Evolutionary conservation across 2,329 filamentous ascomycete species (phyloP).

Genomic region (Berkeleyomyces rouxiae): DNA sequence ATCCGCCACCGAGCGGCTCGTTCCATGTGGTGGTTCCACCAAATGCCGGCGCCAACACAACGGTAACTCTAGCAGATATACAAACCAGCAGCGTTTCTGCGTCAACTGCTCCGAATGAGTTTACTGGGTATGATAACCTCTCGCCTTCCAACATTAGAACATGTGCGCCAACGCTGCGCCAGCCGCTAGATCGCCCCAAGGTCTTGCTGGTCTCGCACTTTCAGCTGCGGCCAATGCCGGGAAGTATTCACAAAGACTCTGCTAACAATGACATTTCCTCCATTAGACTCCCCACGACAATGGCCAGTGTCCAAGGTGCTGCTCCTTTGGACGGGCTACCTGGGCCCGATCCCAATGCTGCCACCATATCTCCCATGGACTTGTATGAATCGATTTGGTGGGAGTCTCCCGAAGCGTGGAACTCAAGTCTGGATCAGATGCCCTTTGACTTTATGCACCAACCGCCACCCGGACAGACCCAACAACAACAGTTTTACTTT

Average conservation of each 20-base stretch:
- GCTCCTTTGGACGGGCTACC: slow-evolving; percentile 29
- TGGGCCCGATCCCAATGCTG: slow-evolving; percentile 32
- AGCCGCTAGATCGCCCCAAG: neutral
- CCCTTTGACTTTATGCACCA: slow-evolving; percentile 46
- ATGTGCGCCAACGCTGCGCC: neutral
- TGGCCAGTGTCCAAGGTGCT: slow-evolving; percentile 10
- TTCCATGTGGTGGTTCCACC: neutral
- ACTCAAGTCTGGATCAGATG: slow-evolving; percentile 37
- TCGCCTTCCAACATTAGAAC: neutral
- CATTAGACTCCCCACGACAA: slow-evolving; percentile 10
- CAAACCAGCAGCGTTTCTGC: slow-evolving; percentile 34
- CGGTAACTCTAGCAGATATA: slow-evolving; percentile 48
- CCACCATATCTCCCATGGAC: slow-evolving; percentile 50
- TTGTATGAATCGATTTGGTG: slow-evolving; percentile 53
- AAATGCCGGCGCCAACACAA: slow-evolving; percentile 40
- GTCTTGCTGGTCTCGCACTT: neutral
- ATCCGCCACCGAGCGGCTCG: slow-evolving; percentile 15
- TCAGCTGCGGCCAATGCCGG: neutral
- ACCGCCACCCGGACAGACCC: slow-evolving; percentile 39
- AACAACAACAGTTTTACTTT: slow-evolving; percentile 42
- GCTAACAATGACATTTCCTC: slow-evolving; percentile 8
- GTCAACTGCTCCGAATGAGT: slow-evolving; percentile 24
- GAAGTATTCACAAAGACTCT: slow-evolving; percentile 5
- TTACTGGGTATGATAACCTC: slow-evolving; percentile 22
- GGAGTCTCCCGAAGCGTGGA: slow-evolving; percentile 45